Base-by-base conservation (phyloP, 345 rosid genomes). In the Camelina sativa region DNA sequence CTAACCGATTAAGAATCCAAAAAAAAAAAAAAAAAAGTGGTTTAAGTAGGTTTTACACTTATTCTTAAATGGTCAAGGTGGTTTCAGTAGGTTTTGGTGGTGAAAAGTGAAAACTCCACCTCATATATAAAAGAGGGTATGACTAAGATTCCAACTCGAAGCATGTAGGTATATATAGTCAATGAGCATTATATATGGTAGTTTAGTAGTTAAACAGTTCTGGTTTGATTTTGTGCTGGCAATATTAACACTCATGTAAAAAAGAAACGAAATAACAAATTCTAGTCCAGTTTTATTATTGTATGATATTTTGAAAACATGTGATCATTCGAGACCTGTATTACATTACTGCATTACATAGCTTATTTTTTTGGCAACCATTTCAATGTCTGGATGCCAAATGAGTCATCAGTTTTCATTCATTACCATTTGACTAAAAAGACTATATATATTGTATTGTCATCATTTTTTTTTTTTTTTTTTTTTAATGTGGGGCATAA, bases 1-100 rank as follows among this genome's bases (percentile, higher is more conserved):
- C 22, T 20, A 20, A 20, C 22, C 22, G 22, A 20, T 20, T 20
- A 20, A 20, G 22, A 20, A 20, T 20, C 1, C 22, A 23, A 2
- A 23, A 23, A 23, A 23, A 2, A 23, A 23, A 23, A 23, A 2
- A 23, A 23, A 23, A 23, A 23, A 1, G 25, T 23, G 25, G 25
- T 23, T 23, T 23, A 23, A 23, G 25, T 23, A 23, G 25, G 25
- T 23, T 20, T 20, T 20, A 25, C 35, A 32, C 35, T 10, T 10
- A 10, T 10, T 9, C 20, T 34, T 34, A 4, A 13, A 41, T 15
- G 52, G 52, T 23, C 11, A 13, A 48, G 32, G 67, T 71, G 16
- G 75, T 50, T 71, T 35, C 22, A 61, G 37, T 71, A 60, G 60
- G 60, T 50, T 37, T 37, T 71, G 23, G 75, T 71, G 60, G 75